Evolutionary conservation across 2,329 filamentous ascomycete genomes (phyloP).

Genomic region (Penicillium hordei): DNA sequence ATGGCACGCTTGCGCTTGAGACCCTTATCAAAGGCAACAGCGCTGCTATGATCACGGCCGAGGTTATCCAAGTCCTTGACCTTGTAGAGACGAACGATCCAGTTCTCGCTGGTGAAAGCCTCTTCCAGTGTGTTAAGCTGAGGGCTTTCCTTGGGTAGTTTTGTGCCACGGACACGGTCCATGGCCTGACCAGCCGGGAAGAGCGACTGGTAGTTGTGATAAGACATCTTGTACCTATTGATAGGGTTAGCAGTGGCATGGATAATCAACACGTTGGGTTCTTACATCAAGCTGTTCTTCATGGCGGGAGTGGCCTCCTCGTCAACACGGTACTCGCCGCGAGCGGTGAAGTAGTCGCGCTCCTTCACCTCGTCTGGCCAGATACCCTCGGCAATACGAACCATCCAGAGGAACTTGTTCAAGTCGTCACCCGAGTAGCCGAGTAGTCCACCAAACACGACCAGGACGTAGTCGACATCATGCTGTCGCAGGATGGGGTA

Average conservation of each 20-base stretch:
- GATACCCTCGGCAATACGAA: slow-evolving; percentile 96
- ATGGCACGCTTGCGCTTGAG: slow-evolving; percentile 53
- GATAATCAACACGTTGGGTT: slow-evolving; percentile 17
- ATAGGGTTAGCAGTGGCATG: slow-evolving; percentile 21
- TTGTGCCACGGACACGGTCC: slow-evolving; percentile 81
- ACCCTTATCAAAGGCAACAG: slow-evolving; percentile 53
- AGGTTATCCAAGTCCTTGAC: slow-evolving; percentile 98
- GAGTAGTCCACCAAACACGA: slow-evolving; percentile 92
- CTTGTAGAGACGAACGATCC: slow-evolving; percentile 99
- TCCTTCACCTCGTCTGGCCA: slow-evolving; percentile 99
- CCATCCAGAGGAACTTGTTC: slow-evolving; percentile 99
- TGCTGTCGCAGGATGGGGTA: slow-evolving; percentile 98
- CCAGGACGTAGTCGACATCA: slow-evolving; percentile 97
- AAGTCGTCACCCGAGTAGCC: slow-evolving; percentile 99
- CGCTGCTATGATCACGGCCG: slow-evolving; percentile 77
- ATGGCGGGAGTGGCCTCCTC: slow-evolving; percentile 91
- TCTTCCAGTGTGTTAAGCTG: slow-evolving; percentile 88
- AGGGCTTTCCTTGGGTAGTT: slow-evolving; percentile 79
- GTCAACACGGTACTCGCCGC: slow-evolving; percentile 94
- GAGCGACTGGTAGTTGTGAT: slow-evolving; percentile 92
- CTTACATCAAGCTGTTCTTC: slow-evolving; percentile 99
- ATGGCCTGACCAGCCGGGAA: slow-evolving; percentile 89
- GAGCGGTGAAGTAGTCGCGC: slow-evolving; percentile 88
- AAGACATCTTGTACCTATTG: slow-evolving; percentile 98
- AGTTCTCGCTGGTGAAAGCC: slow-evolving; percentile 98